Conservation (phyloP, 192 early-diverging fungal species). For the Coemansia sp. region DNA sequence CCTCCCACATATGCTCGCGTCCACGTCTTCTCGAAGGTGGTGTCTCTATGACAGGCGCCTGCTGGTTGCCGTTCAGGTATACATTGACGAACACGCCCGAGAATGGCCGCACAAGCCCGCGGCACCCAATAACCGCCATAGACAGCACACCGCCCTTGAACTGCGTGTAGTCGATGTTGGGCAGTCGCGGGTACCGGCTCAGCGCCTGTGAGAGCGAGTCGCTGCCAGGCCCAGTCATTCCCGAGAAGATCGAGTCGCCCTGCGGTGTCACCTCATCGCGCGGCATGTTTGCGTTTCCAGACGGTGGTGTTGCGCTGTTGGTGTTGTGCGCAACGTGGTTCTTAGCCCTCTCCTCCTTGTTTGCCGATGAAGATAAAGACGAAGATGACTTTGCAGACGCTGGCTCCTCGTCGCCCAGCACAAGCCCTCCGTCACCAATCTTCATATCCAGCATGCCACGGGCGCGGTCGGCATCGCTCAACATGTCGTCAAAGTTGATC, state of each 20-base stretch:
- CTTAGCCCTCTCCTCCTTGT: background rate
- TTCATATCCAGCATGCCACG: conserved; percentile 43
- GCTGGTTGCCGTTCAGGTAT: conserved; percentile 46
- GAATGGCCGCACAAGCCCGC: conserved; percentile 50
- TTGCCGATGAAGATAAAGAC: conserved; percentile 10
- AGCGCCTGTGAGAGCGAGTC: conserved; percentile 43
- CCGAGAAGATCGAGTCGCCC: conserved; percentile 49
- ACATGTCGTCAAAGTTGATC: conserved; percentile 57
- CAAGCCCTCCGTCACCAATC: conserved; percentile 41
- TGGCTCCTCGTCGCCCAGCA: conserved; percentile 42
- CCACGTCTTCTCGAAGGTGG: conserved; percentile 48
- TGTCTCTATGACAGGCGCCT: conserved; percentile 50
- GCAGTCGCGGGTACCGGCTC: conserved; percentile 49
- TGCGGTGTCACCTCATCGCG: background rate
- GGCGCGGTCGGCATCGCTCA: conserved; percentile 39
- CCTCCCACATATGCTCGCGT: conserved; percentile 52
- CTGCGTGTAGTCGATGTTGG: conserved; percentile 52
- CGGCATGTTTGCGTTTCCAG: conserved; percentile 3
- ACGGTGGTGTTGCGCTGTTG: background rate
- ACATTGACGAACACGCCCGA: conserved; percentile 54
- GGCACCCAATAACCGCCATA: conserved; percentile 43
- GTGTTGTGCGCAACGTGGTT: background rate
- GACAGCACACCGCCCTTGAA: conserved; percentile 52
- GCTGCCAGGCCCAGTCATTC: conserved; percentile 27
- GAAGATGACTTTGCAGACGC: conserved; percentile 7